Evolutionary conservation across 1,284 basidiomycete species (phyloP).

Genomic region (Pseudozyma sp.): DNA sequence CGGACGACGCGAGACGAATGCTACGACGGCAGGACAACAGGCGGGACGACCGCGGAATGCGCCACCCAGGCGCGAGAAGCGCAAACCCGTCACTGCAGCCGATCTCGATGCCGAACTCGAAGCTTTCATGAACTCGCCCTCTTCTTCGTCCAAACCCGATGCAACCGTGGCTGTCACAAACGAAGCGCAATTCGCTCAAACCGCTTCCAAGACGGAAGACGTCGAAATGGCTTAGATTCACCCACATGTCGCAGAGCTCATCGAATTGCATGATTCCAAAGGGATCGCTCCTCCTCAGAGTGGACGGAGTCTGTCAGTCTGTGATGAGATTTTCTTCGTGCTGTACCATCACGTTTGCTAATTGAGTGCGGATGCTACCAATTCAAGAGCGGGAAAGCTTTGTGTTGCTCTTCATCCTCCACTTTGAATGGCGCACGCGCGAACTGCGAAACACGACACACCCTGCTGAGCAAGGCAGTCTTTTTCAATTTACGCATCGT

Average conservation of each 20-base stretch:
- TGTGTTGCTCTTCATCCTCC: constrained; percentile 5
- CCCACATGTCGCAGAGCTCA: background rate
- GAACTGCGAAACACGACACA: background rate
- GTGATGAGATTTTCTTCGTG: background rate
- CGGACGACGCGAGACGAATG: constrained; percentile 36
- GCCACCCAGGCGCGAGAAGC: constrained; percentile 42
- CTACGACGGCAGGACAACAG: constrained; percentile 11
- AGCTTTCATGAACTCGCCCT: constrained; percentile 78
- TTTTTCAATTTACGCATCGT: constrained; percentile 2
- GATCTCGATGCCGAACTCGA: constrained; percentile 92
- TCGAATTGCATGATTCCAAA: no score
- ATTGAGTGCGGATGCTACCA: no score
- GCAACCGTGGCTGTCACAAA: background rate
- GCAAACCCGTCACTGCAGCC: constrained; percentile 76
- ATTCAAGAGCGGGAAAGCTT: background rate
- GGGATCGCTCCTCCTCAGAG: background rate
- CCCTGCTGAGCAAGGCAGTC: background rate
- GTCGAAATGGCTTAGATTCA: constrained; percentile 30
- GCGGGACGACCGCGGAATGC: constrained; percentile 9
- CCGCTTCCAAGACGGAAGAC: constrained; percentile 11
- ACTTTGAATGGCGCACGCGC: constrained; percentile 5
- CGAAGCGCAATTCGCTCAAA: constrained; percentile 1
- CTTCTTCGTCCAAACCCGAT: background rate
- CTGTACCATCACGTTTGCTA: no score
- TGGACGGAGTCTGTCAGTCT: no score